Evolutionary conservation across 169 alveolate species (phyloP).

Genomic region (Babesia ovata): DNA sequence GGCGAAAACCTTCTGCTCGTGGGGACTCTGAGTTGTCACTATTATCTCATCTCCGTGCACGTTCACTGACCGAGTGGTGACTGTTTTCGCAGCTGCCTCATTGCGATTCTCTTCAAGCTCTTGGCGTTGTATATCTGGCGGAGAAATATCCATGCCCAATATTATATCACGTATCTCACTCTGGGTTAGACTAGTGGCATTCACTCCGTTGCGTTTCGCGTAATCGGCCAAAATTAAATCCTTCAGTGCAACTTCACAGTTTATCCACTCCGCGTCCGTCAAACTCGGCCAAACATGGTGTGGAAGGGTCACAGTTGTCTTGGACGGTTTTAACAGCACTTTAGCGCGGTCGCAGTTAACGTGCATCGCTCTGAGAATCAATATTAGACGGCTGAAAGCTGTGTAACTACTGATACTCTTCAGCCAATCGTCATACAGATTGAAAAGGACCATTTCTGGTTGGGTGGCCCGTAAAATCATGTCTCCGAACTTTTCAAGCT

Average conservation of each 20-base stretch:
- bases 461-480: constrained; percentile 98
- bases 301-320: constrained; percentile 96
- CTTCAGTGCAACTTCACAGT: constrained; percentile 97
- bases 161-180: constrained; percentile 99
- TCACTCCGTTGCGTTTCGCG: constrained; percentile 98
- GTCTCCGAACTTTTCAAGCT: constrained; percentile 99
- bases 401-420: constrained; percentile 96
- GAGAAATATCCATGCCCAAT: constrained; percentile 99
- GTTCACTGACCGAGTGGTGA: constrained; percentile 94
- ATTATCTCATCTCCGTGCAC: constrained; percentile 96
- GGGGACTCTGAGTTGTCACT: constrained; percentile 97
- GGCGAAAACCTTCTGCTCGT: constrained; percentile 95
- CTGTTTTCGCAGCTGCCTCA: constrained; percentile 77
- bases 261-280: constrained; percentile 99
- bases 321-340: constrained; percentile 95
- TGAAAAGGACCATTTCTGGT: constrained; percentile 98
- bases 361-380: constrained; percentile 97
- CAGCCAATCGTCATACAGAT: constrained; percentile 99
- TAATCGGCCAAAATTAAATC: constrained; percentile 98
- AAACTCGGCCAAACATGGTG: constrained; percentile 99
- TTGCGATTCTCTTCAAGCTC: constrained; percentile 91
- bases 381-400: constrained; percentile 96
- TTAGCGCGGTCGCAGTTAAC: constrained; percentile 98
- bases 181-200: constrained; percentile 97
- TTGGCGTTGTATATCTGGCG: constrained; percentile 95